Evolutionary conservation across 2,329 filamentous ascomycete genomes (phyloP).

Genomic region (Microcyclospora pomicola): DNA sequence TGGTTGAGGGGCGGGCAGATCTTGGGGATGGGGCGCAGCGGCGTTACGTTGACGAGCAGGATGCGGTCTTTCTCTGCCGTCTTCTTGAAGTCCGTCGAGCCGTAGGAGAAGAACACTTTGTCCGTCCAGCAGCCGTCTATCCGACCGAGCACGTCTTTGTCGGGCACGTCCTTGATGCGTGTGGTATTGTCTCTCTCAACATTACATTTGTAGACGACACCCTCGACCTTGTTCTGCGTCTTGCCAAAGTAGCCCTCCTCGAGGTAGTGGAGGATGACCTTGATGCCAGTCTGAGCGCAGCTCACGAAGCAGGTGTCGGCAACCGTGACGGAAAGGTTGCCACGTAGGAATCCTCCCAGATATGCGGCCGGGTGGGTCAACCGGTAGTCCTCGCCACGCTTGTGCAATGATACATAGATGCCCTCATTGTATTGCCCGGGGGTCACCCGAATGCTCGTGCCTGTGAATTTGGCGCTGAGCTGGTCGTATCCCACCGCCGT

Average conservation of each 20-base stretch:
- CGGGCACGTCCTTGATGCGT: constrained; percentile 72
- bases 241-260: constrained; percentile 93
- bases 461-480: constrained; percentile 93
- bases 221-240: constrained; percentile 80
- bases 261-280: constrained; percentile 82
- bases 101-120: constrained; percentile 47
- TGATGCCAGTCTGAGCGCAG: constrained; percentile 79
- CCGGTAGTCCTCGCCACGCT: constrained; percentile 79
- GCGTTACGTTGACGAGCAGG: constrained; percentile 77
- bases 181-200: constrained; percentile 69
- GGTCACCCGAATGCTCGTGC: constrained; percentile 80
- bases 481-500: constrained; percentile 86
- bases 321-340: constrained; percentile 78
- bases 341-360: constrained; percentile 73
- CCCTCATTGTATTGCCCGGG: constrained; percentile 89
- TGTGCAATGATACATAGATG: constrained; percentile 81
- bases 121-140: constrained; percentile 79
- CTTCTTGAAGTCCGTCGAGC: constrained; percentile 32
- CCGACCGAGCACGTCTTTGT: constrained; percentile 67
- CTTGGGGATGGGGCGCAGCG: constrained; percentile 68
- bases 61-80: constrained; percentile 41
- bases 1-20: constrained; percentile 59
- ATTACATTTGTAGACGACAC: constrained; percentile 69
- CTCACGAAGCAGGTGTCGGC: constrained; percentile 79
- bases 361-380: constrained; percentile 90